Base-by-base conservation (phyloP, 2,329 filamentous ascomycete genomes). In the Leptographium radiaticola region DNA sequence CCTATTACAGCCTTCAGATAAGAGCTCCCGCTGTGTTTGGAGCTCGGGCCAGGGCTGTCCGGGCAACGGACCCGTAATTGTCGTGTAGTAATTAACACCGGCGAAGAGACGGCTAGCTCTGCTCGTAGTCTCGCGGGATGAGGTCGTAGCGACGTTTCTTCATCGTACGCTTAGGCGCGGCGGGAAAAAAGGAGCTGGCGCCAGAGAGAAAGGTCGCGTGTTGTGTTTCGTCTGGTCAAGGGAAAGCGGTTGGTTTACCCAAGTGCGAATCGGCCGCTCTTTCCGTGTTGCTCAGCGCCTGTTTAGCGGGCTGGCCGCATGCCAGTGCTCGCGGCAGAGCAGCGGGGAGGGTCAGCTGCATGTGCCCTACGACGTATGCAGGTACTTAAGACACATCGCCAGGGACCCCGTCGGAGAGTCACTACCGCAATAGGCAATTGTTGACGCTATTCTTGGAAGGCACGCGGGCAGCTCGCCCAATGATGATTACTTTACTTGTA, bases 1-100 rank as follows among this genome's bases (percentile, higher is more conserved):
- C 55, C 51, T 53, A 48, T 54, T 51, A 31, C 20, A 51, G 54
- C 48, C 16, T 39, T 18, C 39, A 25, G 47, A 50, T 51, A 43
- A 39, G 40, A 52, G 46, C 20, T 44, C 25, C 20, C 20, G 39
- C 34, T 16, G 45, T 53, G 57, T 56, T 57, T 55, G 48, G 51
- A 56, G 58, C 58, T 60, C 44, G 58, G 58, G 51, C 58, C 58
- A 55, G 49, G 25, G 55, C 56, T 60, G 58, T 55, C 58, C 57
- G 55, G 57, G 58, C 58, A 60, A 60, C 58, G 56, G 44, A 42
- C 31, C 49, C 25, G 45, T 43, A 20, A 49, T 39, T 52, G 15
- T 43, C 8, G 16, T 39, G 33, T 33, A 12, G 9, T 43, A 49
- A 49, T 33, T 20, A 16, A 18, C 8, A 34, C 6, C 16, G 15